Base-by-base conservation (phyloP, 768 basidiomycete species). In the Brasilioporus rufonigricans region DNA sequence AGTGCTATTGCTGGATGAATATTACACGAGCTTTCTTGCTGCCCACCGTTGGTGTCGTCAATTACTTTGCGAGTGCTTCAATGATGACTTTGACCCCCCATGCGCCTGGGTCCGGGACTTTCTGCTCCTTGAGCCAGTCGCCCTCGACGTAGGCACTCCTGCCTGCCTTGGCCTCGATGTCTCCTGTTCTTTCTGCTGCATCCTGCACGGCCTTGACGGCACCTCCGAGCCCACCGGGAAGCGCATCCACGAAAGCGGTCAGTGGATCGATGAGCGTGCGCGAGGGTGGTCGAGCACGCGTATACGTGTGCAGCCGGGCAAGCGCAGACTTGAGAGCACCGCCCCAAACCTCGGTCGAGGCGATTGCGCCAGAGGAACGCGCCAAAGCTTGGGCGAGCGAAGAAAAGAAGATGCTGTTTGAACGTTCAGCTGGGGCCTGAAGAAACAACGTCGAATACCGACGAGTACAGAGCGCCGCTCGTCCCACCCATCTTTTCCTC, bases 221-320 rank as follows among this genome's bases (percentile, higher is more conserved):
- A 3, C 65, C 69, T 0, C 65, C 69, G 23, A 85, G 72, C 52
- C 78, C 77, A 26, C 52, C 52, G 21, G 69, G 62, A 41, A 65
- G 53, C 12, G 58, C 61, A 36, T 71, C 67, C 40, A 89, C 77
- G 69, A 96, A 95, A 2, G 90, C 88, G 36, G 82, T 78, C 21
- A 98, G 79, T 9, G 94, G 93, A 72, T 98, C 94, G n/a, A 98
- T 80, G 33, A 98, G 84, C 9, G 94, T 97, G 63, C 94, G 85
- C 2, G 90, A 92, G 4, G 93, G 93, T 3, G 87, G 87, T 26
- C 94, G 85, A 14, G 94, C 94, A 27, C 85, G 86, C 4, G 93
- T 97, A 74, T 96, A 93, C 13, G 82, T 84, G 71, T 86, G 91
- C 36, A 93, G 73, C 58, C 81, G 82, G 21, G 65, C 64, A 19